Conservation (phyloP, 129 eudicot species). For the Chrysanthemum seticuspe region DNA sequence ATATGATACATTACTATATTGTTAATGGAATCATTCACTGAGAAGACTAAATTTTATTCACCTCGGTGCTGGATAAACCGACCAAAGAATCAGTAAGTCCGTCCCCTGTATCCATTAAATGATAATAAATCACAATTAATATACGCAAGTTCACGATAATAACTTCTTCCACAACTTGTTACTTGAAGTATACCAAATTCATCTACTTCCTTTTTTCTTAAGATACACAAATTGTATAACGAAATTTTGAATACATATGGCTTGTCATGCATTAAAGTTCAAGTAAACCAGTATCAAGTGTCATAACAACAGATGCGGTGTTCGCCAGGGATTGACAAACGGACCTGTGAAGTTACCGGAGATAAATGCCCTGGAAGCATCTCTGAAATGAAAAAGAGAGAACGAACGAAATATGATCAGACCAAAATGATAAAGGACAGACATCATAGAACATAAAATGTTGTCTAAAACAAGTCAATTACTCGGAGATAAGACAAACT, state of each 20-base stretch:
- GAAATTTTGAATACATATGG: not conserved
- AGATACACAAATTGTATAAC: not conserved
- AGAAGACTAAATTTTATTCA: constrained; percentile 21
- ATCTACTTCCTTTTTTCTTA: not conserved
- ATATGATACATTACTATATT: constrained; percentile 9
- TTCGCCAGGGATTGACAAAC: constrained; percentile 12
- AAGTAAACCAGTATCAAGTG: too few species aligned
- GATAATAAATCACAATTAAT: constrained; percentile 1
- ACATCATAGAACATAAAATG: not conserved
- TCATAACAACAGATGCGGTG: not conserved
- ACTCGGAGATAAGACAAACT: not conserved
- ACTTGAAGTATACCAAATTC: constrained; percentile 4
- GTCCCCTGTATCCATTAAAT: constrained; percentile 59
- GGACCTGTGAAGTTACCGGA: constrained; percentile 92
- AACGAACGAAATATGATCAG: not conserved
- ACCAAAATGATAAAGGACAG: not conserved
- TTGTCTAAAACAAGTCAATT: not conserved
- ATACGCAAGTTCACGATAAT: constrained; percentile 8
- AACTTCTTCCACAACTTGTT: constrained; percentile 2
- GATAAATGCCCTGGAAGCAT: constrained; percentile 96
- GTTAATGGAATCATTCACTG: not conserved
- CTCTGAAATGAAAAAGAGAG: constrained; percentile 47
- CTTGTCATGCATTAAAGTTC: too few species aligned
- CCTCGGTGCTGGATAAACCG: constrained; percentile 77
- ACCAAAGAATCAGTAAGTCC: constrained; percentile 79